Evolutionary conservation across 768 basidiomycete genomes (phyloP).

Genomic region (Trametes punicea): DNA sequence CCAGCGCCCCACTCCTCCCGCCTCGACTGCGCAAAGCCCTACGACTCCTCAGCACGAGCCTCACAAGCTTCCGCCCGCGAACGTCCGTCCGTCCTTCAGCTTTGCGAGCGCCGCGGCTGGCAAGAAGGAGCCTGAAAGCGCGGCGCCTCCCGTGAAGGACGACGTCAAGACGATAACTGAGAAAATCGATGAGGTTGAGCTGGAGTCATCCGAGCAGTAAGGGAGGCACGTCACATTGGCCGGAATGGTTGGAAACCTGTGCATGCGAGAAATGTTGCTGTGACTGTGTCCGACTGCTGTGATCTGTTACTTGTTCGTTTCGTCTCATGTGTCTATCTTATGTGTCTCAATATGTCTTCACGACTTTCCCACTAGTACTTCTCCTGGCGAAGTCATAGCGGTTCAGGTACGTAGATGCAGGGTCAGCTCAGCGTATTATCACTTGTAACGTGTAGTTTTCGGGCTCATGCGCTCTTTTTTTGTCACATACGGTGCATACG

Average conservation of each 20-base stretch:
- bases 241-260: background rate
- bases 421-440: no score
- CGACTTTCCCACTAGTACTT: constrained; percentile 13
- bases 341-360: constrained; percentile 20
- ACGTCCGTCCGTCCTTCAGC: constrained; percentile 69
- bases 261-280: background rate
- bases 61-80: constrained; percentile 35
- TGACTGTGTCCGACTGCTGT: constrained; percentile 16
- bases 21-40: constrained; percentile 32
- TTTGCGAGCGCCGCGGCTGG: constrained; percentile 73
- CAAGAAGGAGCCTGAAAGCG: constrained; percentile 37
- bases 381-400: background rate
- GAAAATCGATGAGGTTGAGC: constrained; percentile 36
- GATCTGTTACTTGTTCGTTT: constrained; percentile 15
- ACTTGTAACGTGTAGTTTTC: no score
- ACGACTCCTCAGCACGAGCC: constrained; percentile 25
- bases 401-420: background rate
- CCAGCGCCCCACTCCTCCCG: constrained; percentile 29
- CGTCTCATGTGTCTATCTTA: constrained; percentile 20
- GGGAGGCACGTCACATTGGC: background rate
- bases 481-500: background rate
- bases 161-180: constrained; percentile 28
- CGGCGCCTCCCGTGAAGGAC: constrained; percentile 14
- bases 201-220: constrained; percentile 16
- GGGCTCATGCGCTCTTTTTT: background rate